Conservation (phyloP, 441 rosid species). For the Biscutella laevigata region DNA sequence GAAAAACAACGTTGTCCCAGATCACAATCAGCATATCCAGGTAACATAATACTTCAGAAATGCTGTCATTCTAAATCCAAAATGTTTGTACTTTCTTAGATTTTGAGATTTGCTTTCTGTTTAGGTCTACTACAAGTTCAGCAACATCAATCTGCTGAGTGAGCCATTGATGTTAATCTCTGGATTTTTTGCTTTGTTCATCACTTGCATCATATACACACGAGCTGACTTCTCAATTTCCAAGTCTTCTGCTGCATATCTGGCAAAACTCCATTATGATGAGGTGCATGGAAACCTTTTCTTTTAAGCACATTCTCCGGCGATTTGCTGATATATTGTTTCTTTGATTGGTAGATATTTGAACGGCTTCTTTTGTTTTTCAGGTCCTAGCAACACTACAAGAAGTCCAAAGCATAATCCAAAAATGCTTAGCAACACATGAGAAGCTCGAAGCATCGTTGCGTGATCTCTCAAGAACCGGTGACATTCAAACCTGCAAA, state of each 20-base stretch:
- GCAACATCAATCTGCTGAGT: slow-evolving; percentile 58
- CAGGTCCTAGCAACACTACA: slow-evolving; percentile 77
- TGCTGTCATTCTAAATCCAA: not conserved
- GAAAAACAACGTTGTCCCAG: slow-evolving; percentile 73
- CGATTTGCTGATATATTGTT: not conserved
- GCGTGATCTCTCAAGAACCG: slow-evolving; percentile 82
- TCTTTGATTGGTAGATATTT: not conserved
- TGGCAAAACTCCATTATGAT: slow-evolving; percentile 91
- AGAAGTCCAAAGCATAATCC: slow-evolving; percentile 49
- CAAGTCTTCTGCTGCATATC: slow-evolving; percentile 77
- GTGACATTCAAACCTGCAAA: slow-evolving; percentile 90
- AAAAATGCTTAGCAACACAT: slow-evolving; percentile 53
- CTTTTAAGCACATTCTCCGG: not conserved
- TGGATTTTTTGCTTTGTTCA: slow-evolving; percentile 67
- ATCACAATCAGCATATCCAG: slow-evolving; percentile 87
- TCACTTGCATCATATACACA: slow-evolving; percentile 57
- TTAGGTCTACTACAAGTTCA: slow-evolving; percentile 89
- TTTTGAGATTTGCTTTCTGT: not conserved
- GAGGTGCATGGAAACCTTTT: slow-evolving; percentile 39
- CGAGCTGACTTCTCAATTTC: slow-evolving; percentile 88
- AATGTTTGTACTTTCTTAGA: not conserved
- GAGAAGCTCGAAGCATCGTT: slow-evolving; percentile 83
- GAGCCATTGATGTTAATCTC: slow-evolving; percentile 86
- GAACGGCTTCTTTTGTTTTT: slow-evolving; percentile 6
- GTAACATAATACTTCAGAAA: slow-evolving; percentile 25